Base-by-base conservation (phyloP, 2,329 filamentous ascomycete species). In the Trichophyton benhamiae region DNA sequence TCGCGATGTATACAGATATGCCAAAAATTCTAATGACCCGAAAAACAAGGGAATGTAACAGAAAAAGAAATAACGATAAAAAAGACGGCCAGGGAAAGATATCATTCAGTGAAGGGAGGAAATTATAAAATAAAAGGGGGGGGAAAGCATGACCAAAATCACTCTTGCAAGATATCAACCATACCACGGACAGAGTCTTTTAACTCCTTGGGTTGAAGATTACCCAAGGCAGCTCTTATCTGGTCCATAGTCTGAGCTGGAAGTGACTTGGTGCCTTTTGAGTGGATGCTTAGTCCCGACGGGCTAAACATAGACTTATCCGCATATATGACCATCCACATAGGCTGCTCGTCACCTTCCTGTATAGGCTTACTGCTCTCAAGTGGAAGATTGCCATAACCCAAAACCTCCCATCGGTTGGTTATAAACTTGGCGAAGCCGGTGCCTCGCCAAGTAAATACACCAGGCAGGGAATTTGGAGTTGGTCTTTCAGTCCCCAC, bases 381-480 rank as follows among this genome's bases (percentile, higher is more conserved):
- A 20, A 2, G 15, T 9, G 52, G 52, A 36, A 55, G 3, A 9
- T 20, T n/a, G 13, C 30, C 52, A 36, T 55, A 55, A 15, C 52
- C 52, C 25, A 55, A 17, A 55, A 55, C 20, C 27, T 55, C 52
- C 25, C 30, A 36, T 11, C 52, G 52, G 30, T 36, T 55, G 52
- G 15, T 55, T 17, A 55, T n/a, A 36, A 55, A 55, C 52, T 55
- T 55, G 52, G 15, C 15, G 27, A 55, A 55, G n/a, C 52, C 52
- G 52, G 52, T 55, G 27, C 52, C 52, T 55, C n/a, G 52, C 52
- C 52, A 55, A 55, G 52, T 55, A 5, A 55, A 33, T 9, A 27
- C 33, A 7, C 52, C 52, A 8, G 52, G 52, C 3, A 36, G 52
- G n/a, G 30, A 55, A 27, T 55, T 55, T 33, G 52, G 52, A 3